Evolutionary conservation across 1,284 basidiomycete species (phyloP), one percentile per base, ranked within the genome.

Genomic region (Marasmius fiardii): DNA sequence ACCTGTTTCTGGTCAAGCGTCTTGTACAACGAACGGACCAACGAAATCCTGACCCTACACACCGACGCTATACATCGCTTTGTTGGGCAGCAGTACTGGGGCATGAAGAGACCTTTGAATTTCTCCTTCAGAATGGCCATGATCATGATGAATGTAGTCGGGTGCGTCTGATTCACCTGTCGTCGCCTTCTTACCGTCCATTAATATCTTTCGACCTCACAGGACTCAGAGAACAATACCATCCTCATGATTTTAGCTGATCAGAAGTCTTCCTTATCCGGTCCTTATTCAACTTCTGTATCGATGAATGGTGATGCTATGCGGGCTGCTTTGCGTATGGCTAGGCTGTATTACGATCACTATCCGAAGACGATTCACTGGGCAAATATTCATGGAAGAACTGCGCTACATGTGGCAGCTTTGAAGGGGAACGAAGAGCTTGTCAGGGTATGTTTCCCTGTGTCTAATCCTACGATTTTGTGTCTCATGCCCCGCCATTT

Each of bases 211-310:
- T 45, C 39, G 47, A 44, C 56, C 48, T 44, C 51, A 43, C 61
- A 95, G 93, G 93, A 96, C 68, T 81, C 82, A 7, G 92, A 95
- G 65, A 89, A 90, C 67, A 94, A 94, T 67, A 95, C 93, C 1
- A 88, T 95, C 51, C 84, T 95, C 54, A 92, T 94, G 74, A 77
- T 95, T 14, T 81, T 96, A 18, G 91, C 93, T 20, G 90, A 92
- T 57, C 77, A 88, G 44, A 85, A 82, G 49, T 82, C 85, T 12
- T 74, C 80, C 1, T 63, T 76, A 23, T 70, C 74, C 18, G 76
- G 72, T 56, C 70, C 78, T 20, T 85, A 83, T 60, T 10, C 39
- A 6, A 66, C 70, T 3, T 69, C 77, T 7, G 72, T 74, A 16
- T 71, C 77, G 45, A 72, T 72, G 43, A 76, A 81, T 58, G 77